Percentiles rank a stretch among this genome's conserved stretches.
Conservation (phyloP, 139 green algal genomes). For the Penium margaritaceum region DNA sequence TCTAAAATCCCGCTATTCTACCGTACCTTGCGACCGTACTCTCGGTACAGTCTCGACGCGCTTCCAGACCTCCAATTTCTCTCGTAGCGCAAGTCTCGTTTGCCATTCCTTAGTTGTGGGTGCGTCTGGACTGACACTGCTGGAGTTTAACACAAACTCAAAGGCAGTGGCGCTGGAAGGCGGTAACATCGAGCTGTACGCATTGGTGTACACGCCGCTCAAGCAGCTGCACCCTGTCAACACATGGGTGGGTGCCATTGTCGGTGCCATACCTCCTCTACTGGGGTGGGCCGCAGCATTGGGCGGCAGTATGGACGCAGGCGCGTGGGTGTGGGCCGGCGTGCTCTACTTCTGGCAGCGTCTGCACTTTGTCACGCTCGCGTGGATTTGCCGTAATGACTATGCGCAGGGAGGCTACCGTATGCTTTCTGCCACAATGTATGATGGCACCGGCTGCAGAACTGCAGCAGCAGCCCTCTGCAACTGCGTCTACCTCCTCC, state of each 20-base stretch:
- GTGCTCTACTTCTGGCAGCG: constrained; percentile 95
- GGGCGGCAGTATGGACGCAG: constrained; percentile 55
- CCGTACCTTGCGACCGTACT: too few species aligned
- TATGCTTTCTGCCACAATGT: too few species aligned
- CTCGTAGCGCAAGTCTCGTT: too few species aligned
- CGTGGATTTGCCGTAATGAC: constrained; percentile 85
- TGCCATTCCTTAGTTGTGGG: too few species aligned
- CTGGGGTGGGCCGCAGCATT: constrained; percentile 91
- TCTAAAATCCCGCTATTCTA: too few species aligned
- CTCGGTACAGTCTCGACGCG: too few species aligned
- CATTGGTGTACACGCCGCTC: constrained; percentile 88
- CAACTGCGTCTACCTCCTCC: too few species aligned
- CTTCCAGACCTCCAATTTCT: too few species aligned
- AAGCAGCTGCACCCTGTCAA: constrained; percentile 78
- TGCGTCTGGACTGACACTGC: too few species aligned
- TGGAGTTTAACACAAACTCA: too few species aligned
- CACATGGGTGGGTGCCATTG: constrained; percentile 93
- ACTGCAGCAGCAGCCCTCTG: too few species aligned
- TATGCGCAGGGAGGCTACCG: constrained; percentile 72
- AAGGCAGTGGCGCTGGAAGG: constrained; percentile 76
- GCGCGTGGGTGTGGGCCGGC: constrained; percentile 65
- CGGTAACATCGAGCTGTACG: constrained; percentile 91
- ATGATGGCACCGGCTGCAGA: too few species aligned
- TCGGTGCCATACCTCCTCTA: constrained; percentile 90
- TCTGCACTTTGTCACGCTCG: constrained; percentile 94